Conservation (phyloP, 2,329 filamentous ascomycete species). For the Pyricularia sp. region DNA sequence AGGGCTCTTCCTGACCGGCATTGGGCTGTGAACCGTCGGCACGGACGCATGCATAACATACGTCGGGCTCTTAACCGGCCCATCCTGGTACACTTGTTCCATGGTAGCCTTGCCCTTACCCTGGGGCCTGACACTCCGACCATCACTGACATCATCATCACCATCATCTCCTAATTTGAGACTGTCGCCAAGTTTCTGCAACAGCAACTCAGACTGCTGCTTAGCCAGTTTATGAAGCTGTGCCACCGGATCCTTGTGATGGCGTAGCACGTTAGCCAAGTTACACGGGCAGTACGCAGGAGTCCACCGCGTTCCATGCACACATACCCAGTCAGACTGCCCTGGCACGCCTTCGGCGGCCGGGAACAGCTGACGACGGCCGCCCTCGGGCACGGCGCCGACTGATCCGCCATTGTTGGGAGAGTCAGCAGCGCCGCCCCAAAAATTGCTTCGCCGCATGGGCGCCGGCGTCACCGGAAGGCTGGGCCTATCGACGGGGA, state of each 20-base stretch:
- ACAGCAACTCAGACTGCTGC: constrained; percentile 54
- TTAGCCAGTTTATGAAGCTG: constrained; percentile 62
- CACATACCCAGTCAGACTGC: constrained; percentile 93
- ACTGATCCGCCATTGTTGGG: constrained; percentile 13
- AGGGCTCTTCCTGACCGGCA: constrained; percentile 18
- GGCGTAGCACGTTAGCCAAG: constrained; percentile 41
- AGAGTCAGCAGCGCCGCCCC: constrained; percentile 33
- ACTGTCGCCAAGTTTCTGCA: constrained; percentile 38
- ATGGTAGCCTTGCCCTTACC: constrained; percentile 11
- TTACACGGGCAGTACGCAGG: constrained; percentile 45
- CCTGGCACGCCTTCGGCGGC: constrained; percentile 73
- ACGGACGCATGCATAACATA: constrained; percentile 27
- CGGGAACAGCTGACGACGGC: constrained; percentile 46
- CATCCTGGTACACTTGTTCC: constrained; percentile 43
- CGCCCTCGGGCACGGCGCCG: neutral
- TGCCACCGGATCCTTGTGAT: constrained; percentile 56
- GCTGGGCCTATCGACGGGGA: constrained; percentile 76
- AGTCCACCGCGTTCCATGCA: constrained; percentile 40
- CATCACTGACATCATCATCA: constrained; percentile 10
- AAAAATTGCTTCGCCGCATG: constrained; percentile 58
- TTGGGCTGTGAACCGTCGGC: constrained; percentile 26
- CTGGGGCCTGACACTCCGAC: constrained; percentile 16
- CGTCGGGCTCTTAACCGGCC: constrained; percentile 23
- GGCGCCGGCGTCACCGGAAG: constrained; percentile 86
- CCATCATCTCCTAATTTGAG: constrained; percentile 10